Percentiles rank a stretch among this genome's conserved stretches.
These are phyloP conservation scores for Vitis riparia DNA, from an alignment of 164 flowering plant species.

Conservation along the genomic window DNA sequence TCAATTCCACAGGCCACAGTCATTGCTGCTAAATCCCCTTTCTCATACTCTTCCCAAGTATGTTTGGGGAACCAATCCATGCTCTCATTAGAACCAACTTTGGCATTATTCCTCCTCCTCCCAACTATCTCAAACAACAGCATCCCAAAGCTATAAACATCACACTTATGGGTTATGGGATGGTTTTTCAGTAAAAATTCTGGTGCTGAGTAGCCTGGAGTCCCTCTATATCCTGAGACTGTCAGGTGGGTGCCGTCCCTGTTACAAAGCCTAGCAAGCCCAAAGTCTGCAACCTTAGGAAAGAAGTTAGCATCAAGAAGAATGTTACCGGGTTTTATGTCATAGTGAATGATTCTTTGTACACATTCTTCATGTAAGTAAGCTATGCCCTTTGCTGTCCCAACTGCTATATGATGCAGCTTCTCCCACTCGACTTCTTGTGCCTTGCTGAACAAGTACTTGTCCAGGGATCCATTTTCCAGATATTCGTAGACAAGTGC, in stretches of 20 bases:
- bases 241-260: conserved; percentile 1
- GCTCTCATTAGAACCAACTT: neutral
- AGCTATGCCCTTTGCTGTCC: conserved; percentile 10
- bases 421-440: neutral
- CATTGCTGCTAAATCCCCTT: neutral
- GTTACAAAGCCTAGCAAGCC: conserved; percentile 10
- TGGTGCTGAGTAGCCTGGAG: conserved; percentile 12
- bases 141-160: conserved; percentile 22
- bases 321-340: conserved; percentile 15
- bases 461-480: conserved; percentile 8
- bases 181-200: neutral
- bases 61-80: conserved; percentile 5
- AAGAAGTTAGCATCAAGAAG: conserved; percentile 8
- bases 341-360: conserved; percentile 8
- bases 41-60: neutral
- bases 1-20: neutral
- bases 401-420: conserved; percentile 7
- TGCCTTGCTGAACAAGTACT: neutral
- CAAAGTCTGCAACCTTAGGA: conserved; percentile 16
- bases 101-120: conserved; percentile 10
- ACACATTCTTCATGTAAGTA: conserved; percentile 14
- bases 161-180: conserved; percentile 14
- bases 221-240: neutral
- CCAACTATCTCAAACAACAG: conserved; percentile 7
- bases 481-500: conserved; percentile 14